Conservation (phyloP, 108 stramenopile species). For the Bacterosira constricta region DNA sequence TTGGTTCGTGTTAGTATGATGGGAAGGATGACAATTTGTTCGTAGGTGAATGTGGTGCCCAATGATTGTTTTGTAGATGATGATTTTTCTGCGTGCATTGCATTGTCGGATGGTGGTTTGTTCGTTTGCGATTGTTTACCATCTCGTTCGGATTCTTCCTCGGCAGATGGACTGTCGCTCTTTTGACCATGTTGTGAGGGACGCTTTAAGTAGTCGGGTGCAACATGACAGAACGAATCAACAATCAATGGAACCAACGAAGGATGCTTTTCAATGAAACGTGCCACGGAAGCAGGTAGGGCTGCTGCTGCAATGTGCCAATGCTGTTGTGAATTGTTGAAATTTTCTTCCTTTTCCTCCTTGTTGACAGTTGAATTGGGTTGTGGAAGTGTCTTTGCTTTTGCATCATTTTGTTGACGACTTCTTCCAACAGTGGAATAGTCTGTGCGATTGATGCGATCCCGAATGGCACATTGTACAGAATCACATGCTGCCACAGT, state of each 20-base stretch:
- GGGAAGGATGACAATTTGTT: conserved; percentile 28
- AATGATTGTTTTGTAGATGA: not conserved
- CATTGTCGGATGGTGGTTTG: not conserved
- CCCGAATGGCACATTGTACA: conserved; percentile 48
- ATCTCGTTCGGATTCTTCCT: not conserved
- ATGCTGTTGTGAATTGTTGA: conserved; percentile 3
- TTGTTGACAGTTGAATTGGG: not conserved
- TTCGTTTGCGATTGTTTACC: not conserved
- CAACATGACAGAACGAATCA: conserved; percentile 40
- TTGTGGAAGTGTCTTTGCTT: not conserved
- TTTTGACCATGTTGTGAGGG: not conserved
- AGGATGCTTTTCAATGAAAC: conserved; percentile 26
- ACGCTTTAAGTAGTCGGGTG: conserved; percentile 27
- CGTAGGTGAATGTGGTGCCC: conserved; percentile 28
- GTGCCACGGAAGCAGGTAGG: conserved; percentile 39
- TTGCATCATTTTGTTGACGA: not conserved
- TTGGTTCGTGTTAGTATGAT: conserved; percentile 57
- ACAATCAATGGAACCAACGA: conserved; percentile 36
- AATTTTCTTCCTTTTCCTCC: not conserved
- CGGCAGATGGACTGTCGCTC: not conserved
- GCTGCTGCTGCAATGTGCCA: conserved; percentile 41
- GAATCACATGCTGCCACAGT: not conserved
- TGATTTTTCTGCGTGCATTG: not conserved
- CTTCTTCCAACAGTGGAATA: not conserved
- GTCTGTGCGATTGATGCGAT: conserved; percentile 39